Evolutionary conservation across 306 rosid genomes (phyloP), one percentile per base, ranked within the genome.

Genomic region (Luffa acutangula): DNA sequence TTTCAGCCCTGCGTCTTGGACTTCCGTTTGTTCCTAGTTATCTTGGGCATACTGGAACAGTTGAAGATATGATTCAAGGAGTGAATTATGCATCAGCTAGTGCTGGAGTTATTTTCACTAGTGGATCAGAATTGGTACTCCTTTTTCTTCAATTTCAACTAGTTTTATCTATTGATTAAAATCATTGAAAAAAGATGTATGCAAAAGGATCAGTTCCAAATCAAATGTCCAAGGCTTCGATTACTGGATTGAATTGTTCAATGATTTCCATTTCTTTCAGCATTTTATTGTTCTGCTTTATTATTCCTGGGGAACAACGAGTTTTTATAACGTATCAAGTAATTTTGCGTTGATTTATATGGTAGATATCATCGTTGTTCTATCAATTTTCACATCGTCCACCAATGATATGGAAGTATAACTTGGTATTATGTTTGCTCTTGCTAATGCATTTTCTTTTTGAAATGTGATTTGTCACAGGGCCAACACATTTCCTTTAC

Each of bases 41-140:
- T 86, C 95, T 94, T 34, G 96, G 97, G 21, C 93, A 89, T 62
- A 25, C 41, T 3, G 95, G 97, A 66, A 76, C 53, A 6, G 86
- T 85, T 67, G 75, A 86, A 59, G 91, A 89, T 80, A 92, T 91
- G 97, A 82, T 88, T 63, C 91, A 83, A 3, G 98, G 97, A 3
- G 89, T 94, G 10, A 94, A 92, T 84, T 94, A 87, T 51, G 97
- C 97, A 62, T 94, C 98, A 71, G 98, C 98, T 45, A 95, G 90
- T 25, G 98, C 98, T 39, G 97, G 98, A 62, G 84, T 95, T 51
- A 95, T 95, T 76, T 87, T 87, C 86, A 81, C 91, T 1, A 92
- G 92, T 79, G 98, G 98, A 8, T 89, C 97, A 37, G 98, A 94
- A 79, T 88, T 94, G 96, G 98, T 91, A 83, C 75, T 60, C 54